Percentiles rank a stretch among this genome's conserved stretches.
These are phyloP conservation scores for Scutellaria galericulata DNA, from an alignment of 257 asterid species.

Conservation along the genomic window DNA sequence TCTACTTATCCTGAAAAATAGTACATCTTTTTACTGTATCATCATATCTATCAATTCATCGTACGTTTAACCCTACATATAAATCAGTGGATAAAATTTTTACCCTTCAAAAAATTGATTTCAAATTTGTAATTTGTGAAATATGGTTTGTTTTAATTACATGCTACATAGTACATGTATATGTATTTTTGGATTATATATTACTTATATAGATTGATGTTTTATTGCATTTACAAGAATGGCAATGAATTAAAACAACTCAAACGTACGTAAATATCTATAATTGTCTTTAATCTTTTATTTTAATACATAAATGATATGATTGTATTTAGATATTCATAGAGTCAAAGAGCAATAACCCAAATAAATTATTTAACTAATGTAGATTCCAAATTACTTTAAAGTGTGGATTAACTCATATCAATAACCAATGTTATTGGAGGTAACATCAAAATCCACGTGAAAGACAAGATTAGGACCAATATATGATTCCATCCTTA, in stretches of 20 bases:
- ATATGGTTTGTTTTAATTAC: too few relatives aligned
- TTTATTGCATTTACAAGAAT: too few relatives aligned
- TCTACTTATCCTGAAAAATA: not conserved
- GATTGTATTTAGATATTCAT: conserved; percentile 22
- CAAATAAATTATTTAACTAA: not conserved
- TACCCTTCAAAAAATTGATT: not conserved
- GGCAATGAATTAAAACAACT: too few relatives aligned
- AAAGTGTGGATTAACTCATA: not conserved
- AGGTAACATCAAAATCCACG: conserved; percentile 24
- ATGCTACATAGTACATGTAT: too few relatives aligned
- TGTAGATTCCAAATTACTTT: not conserved
- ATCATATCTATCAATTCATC: conserved; percentile 32
- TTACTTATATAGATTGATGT: too few relatives aligned
- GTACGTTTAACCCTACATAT: not conserved
- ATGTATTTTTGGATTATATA: too few relatives aligned
- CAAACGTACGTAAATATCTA: too few relatives aligned
- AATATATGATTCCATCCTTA: conserved; percentile 14
- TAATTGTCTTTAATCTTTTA: conserved; percentile 2
- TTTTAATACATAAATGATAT: conserved; percentile 12
- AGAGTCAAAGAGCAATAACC: not conserved
- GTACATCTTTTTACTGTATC: conserved; percentile 18
- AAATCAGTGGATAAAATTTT: not conserved
- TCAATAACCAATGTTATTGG: conserved; percentile 23
- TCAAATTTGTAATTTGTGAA: too few relatives aligned
- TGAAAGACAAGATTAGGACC: conserved; percentile 15